Conservation (phyloP, 2,329 filamentous ascomycete species). For the Alternaria brassicicola region DNA sequence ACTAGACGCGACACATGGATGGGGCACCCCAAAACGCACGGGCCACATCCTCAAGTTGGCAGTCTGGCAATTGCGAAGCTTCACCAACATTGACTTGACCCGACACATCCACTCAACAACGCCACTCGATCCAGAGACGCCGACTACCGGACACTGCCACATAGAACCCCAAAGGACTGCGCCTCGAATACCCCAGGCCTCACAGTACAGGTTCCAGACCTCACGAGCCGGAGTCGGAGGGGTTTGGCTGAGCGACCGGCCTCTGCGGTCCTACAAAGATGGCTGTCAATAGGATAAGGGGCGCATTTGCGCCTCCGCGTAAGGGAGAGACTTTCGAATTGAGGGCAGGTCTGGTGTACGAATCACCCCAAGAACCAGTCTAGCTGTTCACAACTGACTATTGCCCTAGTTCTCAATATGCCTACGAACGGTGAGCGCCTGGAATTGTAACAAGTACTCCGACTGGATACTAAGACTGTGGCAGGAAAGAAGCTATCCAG, state of each 20-base stretch:
- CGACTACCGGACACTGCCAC: not conserved
- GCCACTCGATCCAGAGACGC: constrained; percentile 6
- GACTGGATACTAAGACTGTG: constrained; percentile 42
- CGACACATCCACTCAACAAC: constrained; percentile 17
- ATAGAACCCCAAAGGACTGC: constrained; percentile 3
- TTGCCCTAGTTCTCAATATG: constrained; percentile 84
- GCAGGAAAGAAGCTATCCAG: constrained; percentile 93
- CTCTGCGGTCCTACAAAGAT: constrained; percentile 58
- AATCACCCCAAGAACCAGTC: constrained; percentile 5
- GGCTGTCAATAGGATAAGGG: constrained; percentile 95
- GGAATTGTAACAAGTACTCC: not conserved
- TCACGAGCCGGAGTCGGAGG: constrained; percentile 39
- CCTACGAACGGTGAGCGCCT: constrained; percentile 76
- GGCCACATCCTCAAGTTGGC: constrained; percentile 36
- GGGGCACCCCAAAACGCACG: constrained; percentile 19
- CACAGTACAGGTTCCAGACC: not conserved
- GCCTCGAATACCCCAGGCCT: not conserved
- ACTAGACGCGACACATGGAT: constrained; percentile 12
- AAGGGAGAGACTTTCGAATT: constrained; percentile 99
- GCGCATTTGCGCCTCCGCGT: constrained; percentile 87
- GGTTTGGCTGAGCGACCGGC: constrained; percentile 40
- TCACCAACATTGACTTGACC: constrained; percentile 19
- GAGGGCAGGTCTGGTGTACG: constrained; percentile 81
- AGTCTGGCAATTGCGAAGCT: constrained; percentile 39
- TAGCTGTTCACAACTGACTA: constrained; percentile 37